Evolutionary conservation across 2,329 filamentous ascomycete species (phyloP), one percentile per base, ranked within the genome.

Genomic region (Pyrenophora seminiperda): DNA sequence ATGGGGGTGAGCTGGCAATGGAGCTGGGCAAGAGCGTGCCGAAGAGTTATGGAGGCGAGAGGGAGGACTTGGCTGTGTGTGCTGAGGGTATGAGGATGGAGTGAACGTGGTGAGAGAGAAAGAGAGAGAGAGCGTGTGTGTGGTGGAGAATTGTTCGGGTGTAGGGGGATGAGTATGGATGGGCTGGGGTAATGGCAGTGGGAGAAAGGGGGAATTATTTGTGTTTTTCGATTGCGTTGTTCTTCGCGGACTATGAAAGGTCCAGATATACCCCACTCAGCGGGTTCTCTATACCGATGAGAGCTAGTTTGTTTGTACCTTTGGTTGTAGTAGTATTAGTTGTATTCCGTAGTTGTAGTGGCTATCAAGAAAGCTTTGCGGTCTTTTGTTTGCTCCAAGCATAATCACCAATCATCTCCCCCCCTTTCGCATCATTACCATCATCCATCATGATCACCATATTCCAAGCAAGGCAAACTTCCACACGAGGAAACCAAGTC

Each of bases 41-140:
- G 2, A 80, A 81, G 58, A 84, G 82, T 54, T 97, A 97, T 68
- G 93, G 92, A 48, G 93, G 92, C 19, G 85, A 86, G 62, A 87
- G 83, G 6, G 69, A 71, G 3, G 72, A 75, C n/a, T 67, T 86
- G 50, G 72, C 75, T 42, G 77, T 75, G 19, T 61, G 71, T 14
- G 76, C 40, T 41, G 73, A 70, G 72, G 78, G 70, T 36, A 67
- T 77, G 54, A 73, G 68, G 41, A 71, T 77, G 45, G 50, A 37
- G 10, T 61, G 49, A 47, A 38, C 4, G 5, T 4, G 19, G 3
- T 24, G 22, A 27, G 22, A 27, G 22, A 10, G 22, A 27, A 27
- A 33, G n/a, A 45, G 31, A 33, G n/a, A 33, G 41, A 34, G 33
- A 15, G 29, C 44, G 34, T 36, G 13, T 17, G 11, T 19, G 15